A percentile compares a stretch with the other conserved stretches of the same genome.
phyloP scores from a whole-genome alignment of 768 basidiomycete genomes.

The Infundibulicybe gibba region DNA sequence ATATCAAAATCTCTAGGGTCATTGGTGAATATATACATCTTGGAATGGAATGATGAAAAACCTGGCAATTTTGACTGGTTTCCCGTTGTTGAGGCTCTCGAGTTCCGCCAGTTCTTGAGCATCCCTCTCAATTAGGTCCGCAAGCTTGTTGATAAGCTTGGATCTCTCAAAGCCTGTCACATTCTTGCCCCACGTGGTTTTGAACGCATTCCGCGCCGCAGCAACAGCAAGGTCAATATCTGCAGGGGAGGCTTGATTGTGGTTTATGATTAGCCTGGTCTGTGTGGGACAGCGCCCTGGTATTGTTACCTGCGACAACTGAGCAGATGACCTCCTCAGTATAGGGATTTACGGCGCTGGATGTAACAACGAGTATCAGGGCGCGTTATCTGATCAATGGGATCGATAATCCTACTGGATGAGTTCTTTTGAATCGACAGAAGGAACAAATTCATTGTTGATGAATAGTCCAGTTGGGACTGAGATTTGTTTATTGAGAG shows the following conservation, averaged over 20 bases:
- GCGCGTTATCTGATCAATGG: constrained; percentile 14
- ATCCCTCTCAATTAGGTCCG: constrained; percentile 87
- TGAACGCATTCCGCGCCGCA: constrained; percentile 79
- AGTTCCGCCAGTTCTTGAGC: constrained; percentile 78
- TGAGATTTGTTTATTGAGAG: constrained; percentile 44
- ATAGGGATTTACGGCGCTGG: constrained; percentile 74
- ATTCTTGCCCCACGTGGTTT: constrained; percentile 87
- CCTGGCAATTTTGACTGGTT: constrained; percentile 63
- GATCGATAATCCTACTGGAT: constrained; percentile 47
- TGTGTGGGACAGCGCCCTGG: not conserved
- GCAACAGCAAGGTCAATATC: constrained; percentile 85
- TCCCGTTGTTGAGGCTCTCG: constrained; percentile 88
- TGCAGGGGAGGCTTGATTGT: constrained; percentile 50
- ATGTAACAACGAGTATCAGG: constrained; percentile 10
- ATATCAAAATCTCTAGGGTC: constrained; percentile 71
- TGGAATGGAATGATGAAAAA: constrained; percentile 6
- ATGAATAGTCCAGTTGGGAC: constrained; percentile 88
- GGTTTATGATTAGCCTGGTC: constrained; percentile 1
- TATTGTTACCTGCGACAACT: constrained; percentile 53
- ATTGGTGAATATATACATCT: constrained; percentile 2
- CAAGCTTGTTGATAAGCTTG: constrained; percentile 78
- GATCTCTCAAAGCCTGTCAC: constrained; percentile 82
- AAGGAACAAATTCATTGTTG: constrained; percentile 85
- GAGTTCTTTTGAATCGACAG: constrained; percentile 60
- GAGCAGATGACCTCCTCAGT: constrained; percentile 73